phyloP scores from a whole-genome alignment of 2,329 filamentous ascomycete genomes.

The Penicillium polonicum region DNA sequence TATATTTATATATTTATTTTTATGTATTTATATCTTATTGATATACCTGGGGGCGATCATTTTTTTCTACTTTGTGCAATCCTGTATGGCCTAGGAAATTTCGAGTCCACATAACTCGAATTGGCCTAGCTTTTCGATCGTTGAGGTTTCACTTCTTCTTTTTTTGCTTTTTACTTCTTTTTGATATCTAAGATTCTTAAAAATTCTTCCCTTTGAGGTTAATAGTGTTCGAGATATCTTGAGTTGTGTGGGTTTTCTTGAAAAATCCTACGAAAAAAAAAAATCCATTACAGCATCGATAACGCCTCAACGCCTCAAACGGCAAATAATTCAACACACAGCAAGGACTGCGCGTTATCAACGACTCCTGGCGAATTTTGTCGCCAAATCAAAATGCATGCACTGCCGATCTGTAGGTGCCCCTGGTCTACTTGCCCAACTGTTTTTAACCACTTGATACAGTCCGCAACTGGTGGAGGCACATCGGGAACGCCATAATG shows the following conservation, averaged over 20 bases:
- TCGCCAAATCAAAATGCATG: neutral
- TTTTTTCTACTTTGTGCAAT: neutral
- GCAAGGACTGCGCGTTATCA: neutral
- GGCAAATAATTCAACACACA: neutral
- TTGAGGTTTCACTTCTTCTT: neutral
- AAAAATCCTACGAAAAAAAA: neutral
- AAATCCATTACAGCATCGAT: neutral
- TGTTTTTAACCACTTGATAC: conserved; percentile 1
- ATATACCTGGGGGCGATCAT: neutral
- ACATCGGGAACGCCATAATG: conserved; percentile 25
- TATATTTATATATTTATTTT: too few relatives aligned
- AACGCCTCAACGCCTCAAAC: neutral
- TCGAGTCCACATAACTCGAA: neutral
- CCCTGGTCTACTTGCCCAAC: neutral
- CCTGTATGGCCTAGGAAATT: neutral
- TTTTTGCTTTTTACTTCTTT: neutral
- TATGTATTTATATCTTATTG: too few relatives aligned
- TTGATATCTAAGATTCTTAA: neutral
- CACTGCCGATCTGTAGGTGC: conserved; percentile 12
- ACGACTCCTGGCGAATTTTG: neutral
- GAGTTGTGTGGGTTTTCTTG: neutral
- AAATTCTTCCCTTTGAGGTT: neutral
- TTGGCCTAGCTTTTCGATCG: neutral
- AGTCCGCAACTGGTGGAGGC: conserved; percentile 24
- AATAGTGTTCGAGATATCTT: neutral